Base-by-base conservation (phyloP, 768 basidiomycete genomes). In the Boletus edulis region DNA sequence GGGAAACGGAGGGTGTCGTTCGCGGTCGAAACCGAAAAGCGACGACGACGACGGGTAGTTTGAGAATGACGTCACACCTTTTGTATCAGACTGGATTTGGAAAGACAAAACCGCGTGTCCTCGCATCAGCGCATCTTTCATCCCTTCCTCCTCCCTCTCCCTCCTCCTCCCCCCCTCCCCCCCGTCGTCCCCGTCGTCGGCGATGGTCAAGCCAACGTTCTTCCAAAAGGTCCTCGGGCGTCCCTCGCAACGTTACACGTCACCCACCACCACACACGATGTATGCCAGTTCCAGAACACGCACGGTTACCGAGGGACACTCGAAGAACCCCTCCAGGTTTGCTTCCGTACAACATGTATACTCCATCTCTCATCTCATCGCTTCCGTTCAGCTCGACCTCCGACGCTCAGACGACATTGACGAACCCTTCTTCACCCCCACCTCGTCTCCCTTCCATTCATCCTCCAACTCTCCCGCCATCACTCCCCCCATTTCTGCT, bases 221-320 rank as follows among this genome's bases (percentile, higher is more conserved):
- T 61, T 85, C 49, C 87, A 89, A 68, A 76, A 75, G 39, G 67
- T 89, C 42, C 75, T 91, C 41, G 80, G 82, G 49, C 67, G 76
- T 49, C 88, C 88, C 12, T 87, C 87, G 1, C 83, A 87, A 65
- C 72, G 77, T 0, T 90, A 90, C 67, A 63, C 63, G 17, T 4
- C 76, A 3, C 32, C 79, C 0, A 57, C 44, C 31, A 51, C 59
- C 32, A 41, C 52, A 1, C 27, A 42, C 44, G 52, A 66, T 18
- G 6, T 32, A 27, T 40, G 47, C 52, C 49, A 55, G 14, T 34
- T 22, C 41, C 29, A 49, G 47, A 34, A 59, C 38, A n/a, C 34
- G 37, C 49, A 27, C 38, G 48, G 39, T 47, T 38, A 38, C 52
- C 51, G 60, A 46, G 50, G 40, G 61, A 53, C 49, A 22, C 17